Evolutionary conservation across 352 stramenopile genomes (phyloP), one percentile per base, ranked within the genome.

Genomic region (Pythium apleroticum): DNA sequence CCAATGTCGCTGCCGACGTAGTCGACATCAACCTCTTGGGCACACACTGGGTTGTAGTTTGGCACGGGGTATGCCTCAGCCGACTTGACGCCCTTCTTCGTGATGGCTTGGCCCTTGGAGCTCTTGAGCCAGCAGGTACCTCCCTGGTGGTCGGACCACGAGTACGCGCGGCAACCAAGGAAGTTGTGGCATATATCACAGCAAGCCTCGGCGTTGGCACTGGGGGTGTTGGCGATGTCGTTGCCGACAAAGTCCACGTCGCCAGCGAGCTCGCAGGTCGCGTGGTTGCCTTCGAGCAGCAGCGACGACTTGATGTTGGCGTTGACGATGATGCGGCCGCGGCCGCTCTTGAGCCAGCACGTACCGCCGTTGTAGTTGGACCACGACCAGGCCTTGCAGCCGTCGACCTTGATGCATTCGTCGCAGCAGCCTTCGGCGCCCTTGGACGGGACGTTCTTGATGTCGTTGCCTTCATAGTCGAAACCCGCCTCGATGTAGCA

Each of bases 1-100:
- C 48, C 60, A 9, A 89, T 55, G 45, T 87, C 76, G 46, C 72
- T 81, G 45, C 75, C 76, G 14, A 49, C 27, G 50, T 84, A 89
- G 58, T 87, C 75, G 7, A 82, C 54, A 49, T 67, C 69, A 15
- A 67, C 67, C 22, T 84, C 73, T 5, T 75, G 71, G 1, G 66
- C 66, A 22, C 66, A 69, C 1, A 58, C 43, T 1, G 71, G 54
- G 0, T 15, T 11, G 22, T 39, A 65, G 4, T 39, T 20, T 10
- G 46, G 35, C 35, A 30, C 39, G 11, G 28, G 24, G 49, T 52
- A 65, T 33, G 59, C 46, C 12, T 65, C 48, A 2, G 57, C 52
- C 5, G 57, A 59, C 19, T 58, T 49, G 48, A 65, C 55, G 45
- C 53, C 57, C 12, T 63, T 63, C 52, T 63, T 66, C 10, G 49